phyloP scores from a whole-genome alignment of 345 rosid species.

The Physaria fendleri region DNA sequence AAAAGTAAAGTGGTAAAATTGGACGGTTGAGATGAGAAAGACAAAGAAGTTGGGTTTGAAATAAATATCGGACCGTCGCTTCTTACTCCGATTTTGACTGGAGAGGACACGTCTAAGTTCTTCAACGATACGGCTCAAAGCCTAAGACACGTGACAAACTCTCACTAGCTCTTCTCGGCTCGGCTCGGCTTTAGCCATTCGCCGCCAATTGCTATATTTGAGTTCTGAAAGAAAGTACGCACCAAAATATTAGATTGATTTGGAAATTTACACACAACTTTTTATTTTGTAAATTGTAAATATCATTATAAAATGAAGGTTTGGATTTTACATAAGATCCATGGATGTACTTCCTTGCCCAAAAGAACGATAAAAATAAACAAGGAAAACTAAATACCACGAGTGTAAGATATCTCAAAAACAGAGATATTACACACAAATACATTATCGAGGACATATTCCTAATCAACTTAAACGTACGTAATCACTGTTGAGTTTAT shows the following conservation, averaged over 20 bases:
- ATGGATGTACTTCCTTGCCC: too few species aligned
- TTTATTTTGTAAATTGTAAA: too few species aligned
- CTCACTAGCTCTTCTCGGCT: slow-evolving; percentile 6
- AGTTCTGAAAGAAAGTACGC: not conserved
- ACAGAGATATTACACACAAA: too few species aligned
- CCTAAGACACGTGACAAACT: not conserved
- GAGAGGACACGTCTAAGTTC: slow-evolving; percentile 9
- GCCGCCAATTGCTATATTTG: slow-evolving; percentile 5
- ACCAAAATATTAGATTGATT: too few species aligned
- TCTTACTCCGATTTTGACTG: not conserved
- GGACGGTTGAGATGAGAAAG: slow-evolving; percentile 29
- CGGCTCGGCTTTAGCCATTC: slow-evolving; percentile 4
- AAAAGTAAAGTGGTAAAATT: not conserved
- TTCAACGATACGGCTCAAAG: slow-evolving; percentile 3
- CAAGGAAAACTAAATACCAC: too few species aligned
- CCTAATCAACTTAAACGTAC: not conserved
- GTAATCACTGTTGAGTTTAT: not conserved
- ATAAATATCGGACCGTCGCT: slow-evolving; percentile 21
- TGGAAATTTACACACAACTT: too few species aligned
- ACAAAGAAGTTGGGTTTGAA: slow-evolving; percentile 1
- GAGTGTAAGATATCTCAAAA: too few species aligned
- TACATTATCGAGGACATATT: too few species aligned
- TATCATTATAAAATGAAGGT: too few species aligned
- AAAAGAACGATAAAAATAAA: too few species aligned
- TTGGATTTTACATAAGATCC: too few species aligned